Base-by-base conservation (phyloP, 2,329 filamentous ascomycete genomes). In the Erysiphe neolycopersici region DNA sequence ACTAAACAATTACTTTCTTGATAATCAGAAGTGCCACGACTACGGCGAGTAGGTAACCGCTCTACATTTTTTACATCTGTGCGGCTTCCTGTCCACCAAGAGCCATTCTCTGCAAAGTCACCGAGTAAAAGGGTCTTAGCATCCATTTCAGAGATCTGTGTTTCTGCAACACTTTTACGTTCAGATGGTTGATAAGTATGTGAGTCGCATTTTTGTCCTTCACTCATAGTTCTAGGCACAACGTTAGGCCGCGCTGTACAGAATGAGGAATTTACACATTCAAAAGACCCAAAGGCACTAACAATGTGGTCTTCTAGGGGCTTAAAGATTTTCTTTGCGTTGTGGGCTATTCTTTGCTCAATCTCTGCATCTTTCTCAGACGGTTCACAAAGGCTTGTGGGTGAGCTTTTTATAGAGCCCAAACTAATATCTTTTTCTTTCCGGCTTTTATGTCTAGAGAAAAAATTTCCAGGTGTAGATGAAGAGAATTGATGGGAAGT, bases 231-330 rank as follows among this genome's bases (percentile, higher is more conserved):
- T 49, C 42, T 48, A 41, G 47, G 53, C 48, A 44, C 53, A 52
- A 49, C 54, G 3, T 46, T 46, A 29, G 62, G 62, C 39, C 67
- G 66, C 39, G 62, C 59, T 1, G 68, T 68, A 33, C 67, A 62
- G 54, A 93, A 93, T 0, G 83, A 85, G 13, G 63, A 64, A 56
- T 89, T 91, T n/a, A 93, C 60, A 48, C 69, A 75, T 43, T 78
- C 67, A 50, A 74, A 74, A 0, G 75, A 74, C 44, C 70, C 68
- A 52, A 91, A 80, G 50, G 70, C 77, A 17, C 61, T 58, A 42
- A 73, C 61, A 36, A 93, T 68, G 54, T 89, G 87, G 47, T 84
- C 77, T 59, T 92, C 82, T 13, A 93, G 56, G 5, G 68, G 67
- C 47, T 71, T 75, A 57, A 93, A 93, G 11, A 87, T 71, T 33